Conservation (phyloP, 2,329 filamentous ascomycete species). For the Venturia aucupariae region DNA sequence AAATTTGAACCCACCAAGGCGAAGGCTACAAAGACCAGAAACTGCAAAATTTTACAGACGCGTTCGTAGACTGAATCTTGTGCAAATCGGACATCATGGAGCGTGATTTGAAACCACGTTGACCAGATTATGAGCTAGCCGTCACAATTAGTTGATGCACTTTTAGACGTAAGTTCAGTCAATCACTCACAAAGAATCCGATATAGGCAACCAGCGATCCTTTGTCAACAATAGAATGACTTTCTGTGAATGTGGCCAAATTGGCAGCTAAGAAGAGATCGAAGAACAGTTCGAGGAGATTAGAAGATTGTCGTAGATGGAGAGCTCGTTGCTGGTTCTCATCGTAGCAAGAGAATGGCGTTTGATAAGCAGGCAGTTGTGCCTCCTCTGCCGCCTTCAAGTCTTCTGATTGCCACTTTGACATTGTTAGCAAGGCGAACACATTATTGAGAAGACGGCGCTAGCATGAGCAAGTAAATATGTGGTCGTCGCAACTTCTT, state of each 20-base stretch:
- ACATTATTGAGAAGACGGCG: not conserved
- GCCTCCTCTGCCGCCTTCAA: not conserved
- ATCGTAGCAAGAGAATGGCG: constrained; percentile 1
- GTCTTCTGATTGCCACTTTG: not conserved
- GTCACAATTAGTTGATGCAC: not conserved
- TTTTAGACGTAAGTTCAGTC: not conserved
- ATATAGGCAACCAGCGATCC: constrained; percentile 28
- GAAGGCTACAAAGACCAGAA: constrained; percentile 29
- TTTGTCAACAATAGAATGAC: constrained; percentile 17
- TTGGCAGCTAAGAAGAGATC: constrained; percentile 28
- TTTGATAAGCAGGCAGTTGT: constrained; percentile 1
- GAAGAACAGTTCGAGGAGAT: constrained; percentile 26
- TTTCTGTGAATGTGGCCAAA: constrained; percentile 28
- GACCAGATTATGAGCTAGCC: constrained; percentile 25
- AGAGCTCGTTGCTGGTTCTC: not conserved
- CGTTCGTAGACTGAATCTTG: constrained; percentile 30
- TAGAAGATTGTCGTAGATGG: not conserved
- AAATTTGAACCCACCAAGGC: constrained; percentile 29
- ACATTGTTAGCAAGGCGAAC: not conserved
- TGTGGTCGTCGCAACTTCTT: not conserved
- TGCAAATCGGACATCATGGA: constrained; percentile 32
- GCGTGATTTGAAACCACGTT: constrained; percentile 30
- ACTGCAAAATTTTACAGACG: constrained; percentile 28
- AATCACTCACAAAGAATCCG: constrained; percentile 26
- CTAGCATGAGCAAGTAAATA: not conserved